Percentiles rank a stretch among this genome's conserved stretches.
Conservation (phyloP, 2,329 filamentous ascomycete genomes). For the Aspergillus fischeri region DNA sequence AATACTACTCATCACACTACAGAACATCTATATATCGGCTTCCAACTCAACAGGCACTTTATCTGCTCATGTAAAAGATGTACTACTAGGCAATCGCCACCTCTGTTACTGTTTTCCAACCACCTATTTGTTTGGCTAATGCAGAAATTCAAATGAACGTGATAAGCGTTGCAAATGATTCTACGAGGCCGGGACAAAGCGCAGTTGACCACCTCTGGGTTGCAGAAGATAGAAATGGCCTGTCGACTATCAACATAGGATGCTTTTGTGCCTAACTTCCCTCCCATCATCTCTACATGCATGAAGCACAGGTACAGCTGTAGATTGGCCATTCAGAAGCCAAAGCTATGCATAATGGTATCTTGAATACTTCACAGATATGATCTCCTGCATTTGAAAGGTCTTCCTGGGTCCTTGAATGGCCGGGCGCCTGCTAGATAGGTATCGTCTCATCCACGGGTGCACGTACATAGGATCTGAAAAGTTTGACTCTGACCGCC, state of each 20-base stretch:
- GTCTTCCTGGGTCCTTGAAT: not conserved
- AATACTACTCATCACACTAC: too few relatives aligned
- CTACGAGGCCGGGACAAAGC: not conserved
- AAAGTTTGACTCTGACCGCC: not conserved
- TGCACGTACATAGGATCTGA: not conserved
- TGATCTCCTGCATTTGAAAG: not conserved
- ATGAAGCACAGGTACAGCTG: not conserved
- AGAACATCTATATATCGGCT: too few relatives aligned
- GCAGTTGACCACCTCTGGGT: not conserved
- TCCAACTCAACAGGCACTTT: too few relatives aligned
- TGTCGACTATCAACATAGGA: not conserved
- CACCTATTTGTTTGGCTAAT: not conserved
- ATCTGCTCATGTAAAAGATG: too few relatives aligned
- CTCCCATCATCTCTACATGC: not conserved
- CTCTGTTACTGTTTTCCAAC: not conserved
- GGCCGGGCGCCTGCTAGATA: not conserved
- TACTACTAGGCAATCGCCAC: not conserved
- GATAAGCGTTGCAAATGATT: not conserved
- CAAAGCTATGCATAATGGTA: not conserved
- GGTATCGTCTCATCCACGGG: not conserved
- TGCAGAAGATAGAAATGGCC: not conserved
- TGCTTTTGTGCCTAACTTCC: not conserved
- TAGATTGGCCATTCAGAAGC: not conserved
- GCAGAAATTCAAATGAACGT: not conserved
- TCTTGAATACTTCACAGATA: not conserved